Base-by-base conservation (phyloP, 441 rosid species). In the Flueggea neowawraea region DNA sequence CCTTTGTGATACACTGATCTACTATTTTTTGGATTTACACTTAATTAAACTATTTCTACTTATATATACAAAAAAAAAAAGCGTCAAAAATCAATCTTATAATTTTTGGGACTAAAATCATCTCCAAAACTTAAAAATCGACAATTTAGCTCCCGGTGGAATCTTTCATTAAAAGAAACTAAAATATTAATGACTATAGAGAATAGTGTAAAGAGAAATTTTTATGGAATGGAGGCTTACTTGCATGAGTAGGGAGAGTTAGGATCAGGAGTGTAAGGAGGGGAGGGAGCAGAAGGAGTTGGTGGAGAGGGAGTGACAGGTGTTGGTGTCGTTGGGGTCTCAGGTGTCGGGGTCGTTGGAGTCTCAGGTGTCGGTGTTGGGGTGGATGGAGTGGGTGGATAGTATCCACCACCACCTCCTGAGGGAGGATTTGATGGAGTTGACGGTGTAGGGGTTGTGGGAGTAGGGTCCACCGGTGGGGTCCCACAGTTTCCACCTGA, bases 211-310 rank as follows among this genome's bases (percentile, higher is more conserved):
- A n/a, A 58, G 28, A 36, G 10, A 3, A 41, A 22, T 22, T 22
- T 22, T 22, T 22, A 22, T 22, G 16, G 28, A 31, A 14, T 11
- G 14, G 7, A 61, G 43, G 54, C 78, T 58, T 52, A 74, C 78
- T 63, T 66, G 75, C 75, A 74, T 14, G 72, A 14, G 68, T 58
- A 74, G 9, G 78, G 78, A 6, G 75, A 69, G 17, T 64, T 74
- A 0, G 78, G 75, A 32, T 70, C 78, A 49, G 69, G 71, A 57
- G 31, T 39, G 52, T 41, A 66, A 1, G 78, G 78, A 50, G 78
- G 78, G 11, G 73, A 48, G 41, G 69, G 69, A 66, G 48, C 65
- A 7, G 7, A 44, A 6, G 71, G 67, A 28, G 63, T 66, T 12
- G 71, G 16, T 16, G 77, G 78, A 8, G 28, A 22, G 28, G 28